Evolutionary conservation across 78 protist species (phyloP), one percentile per base, ranked within the genome.

Genomic region (Dictyostelium firmibasis): DNA sequence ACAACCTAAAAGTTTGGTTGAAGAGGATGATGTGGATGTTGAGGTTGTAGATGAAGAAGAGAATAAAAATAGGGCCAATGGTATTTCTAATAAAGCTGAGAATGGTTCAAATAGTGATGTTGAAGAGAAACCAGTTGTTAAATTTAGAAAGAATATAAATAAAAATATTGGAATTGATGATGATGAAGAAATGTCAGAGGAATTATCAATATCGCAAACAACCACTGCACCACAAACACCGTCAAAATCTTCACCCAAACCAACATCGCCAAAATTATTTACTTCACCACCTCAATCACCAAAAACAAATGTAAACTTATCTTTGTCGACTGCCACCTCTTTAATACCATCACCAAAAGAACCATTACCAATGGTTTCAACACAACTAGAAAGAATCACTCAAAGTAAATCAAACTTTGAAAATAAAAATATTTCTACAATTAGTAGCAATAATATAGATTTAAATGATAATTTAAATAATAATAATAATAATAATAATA

Each of bases 11-110:
- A 53, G 25, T 23, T 70, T 74, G n/a, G 92, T n/a, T n/a, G n/a
- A 77, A 43, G 85, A 86, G 29, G 85, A 86, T 62, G 92, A 86
- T 50, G 92, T 77, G 6, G 92, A 86, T 62, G 92, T 86, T 16
- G 92, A 77, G 18, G 79, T 43, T 1, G 57, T 84, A 2, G 89
- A 67, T 72, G 91, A 62, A 35, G 82, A 44, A 62, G 64, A 83
- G 20, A 23, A 29, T 31, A 31, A 44, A 38, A 81, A 35, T 6
- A 41, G 20, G 3, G 3, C 20, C 14, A 81, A 81, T 57, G 27
- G 20, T 9, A 31, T 27, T 14, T 50, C 33, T 13, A 81, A 81
- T 27, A 81, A 57, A 18, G 43, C 3, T 31, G 50, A 36, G 4
- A 75, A 75, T 75, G 36, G 25, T 23, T 27, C 41, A 75, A 35